These are phyloP conservation scores for Neonectria ditissima DNA, from an alignment of 2,329 filamentous ascomycete species.

Conservation along the genomic window DNA sequence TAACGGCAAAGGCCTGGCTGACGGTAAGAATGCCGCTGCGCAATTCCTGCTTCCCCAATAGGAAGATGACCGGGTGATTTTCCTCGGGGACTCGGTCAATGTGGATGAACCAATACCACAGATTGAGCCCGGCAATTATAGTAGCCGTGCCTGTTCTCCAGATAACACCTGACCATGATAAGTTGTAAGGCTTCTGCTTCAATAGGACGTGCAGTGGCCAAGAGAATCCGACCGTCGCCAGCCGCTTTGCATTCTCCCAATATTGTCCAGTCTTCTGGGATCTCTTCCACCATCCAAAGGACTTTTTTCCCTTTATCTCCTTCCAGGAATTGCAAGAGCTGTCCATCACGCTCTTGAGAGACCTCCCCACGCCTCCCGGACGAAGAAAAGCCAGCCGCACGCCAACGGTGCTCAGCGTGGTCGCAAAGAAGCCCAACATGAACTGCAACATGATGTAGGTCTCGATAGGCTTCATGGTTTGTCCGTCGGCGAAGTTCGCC, in stretches of 20 bases:
- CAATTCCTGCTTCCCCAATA: not conserved
- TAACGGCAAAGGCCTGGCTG: not conserved
- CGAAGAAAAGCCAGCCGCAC: not conserved
- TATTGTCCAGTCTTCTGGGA: too few species aligned
- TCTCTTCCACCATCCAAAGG: too few species aligned
- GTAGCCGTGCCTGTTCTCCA: not conserved
- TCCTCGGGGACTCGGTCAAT: not conserved
- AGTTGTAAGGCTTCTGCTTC: not conserved
- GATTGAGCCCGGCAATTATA: not conserved
- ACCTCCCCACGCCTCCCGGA: not conserved
- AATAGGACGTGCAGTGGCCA: not conserved
- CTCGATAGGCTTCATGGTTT: not conserved
- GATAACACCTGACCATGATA: conserved; percentile 2
- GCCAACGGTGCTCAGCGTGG: conserved; percentile 1
- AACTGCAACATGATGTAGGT: conserved; percentile 12
- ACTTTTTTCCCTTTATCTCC: not conserved
- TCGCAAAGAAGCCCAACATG: conserved; percentile 1
- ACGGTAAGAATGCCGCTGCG: not conserved
- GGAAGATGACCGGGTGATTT: not conserved
- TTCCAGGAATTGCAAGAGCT: not conserved
- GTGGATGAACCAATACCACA: conserved; percentile 3
- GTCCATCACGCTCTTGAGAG: not conserved
- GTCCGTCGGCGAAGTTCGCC: not conserved
- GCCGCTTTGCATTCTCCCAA: too few species aligned
- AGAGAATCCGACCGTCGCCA: not conserved